Evolutionary conservation across 129 eudicot species (phyloP).

Genomic region (Pittosporum tobira): DNA sequence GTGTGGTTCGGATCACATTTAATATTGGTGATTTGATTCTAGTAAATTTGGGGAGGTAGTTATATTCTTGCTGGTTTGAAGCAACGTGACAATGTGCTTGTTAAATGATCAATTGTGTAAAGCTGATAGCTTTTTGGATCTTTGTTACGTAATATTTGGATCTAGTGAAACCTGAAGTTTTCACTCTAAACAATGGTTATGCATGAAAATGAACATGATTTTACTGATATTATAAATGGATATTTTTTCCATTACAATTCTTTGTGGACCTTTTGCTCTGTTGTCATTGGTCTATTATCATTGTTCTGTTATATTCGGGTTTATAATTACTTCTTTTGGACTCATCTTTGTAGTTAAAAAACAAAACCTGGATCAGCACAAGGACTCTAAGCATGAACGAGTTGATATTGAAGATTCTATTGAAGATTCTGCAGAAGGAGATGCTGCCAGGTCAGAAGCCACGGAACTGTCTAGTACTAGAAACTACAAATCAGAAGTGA

Average conservation of each 20-base stretch:
- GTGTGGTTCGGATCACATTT: background rate
- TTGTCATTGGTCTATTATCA: background rate
- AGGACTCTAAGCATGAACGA: slow-evolving; percentile 18
- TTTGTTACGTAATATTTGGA: background rate
- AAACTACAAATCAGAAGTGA: slow-evolving; percentile 10
- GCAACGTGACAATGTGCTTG: background rate
- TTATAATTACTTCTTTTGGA: slow-evolving; percentile 6
- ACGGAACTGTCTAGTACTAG: slow-evolving; percentile 28
- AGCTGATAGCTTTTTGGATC: background rate
- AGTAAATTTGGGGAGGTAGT: background rate
- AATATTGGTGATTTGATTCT: background rate
- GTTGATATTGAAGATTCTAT: slow-evolving; percentile 21
- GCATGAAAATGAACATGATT: background rate
- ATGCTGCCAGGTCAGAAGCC: slow-evolving; percentile 23
- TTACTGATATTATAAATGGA: background rate
- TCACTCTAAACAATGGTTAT: background rate
- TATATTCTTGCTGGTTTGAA: background rate
- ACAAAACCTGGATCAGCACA: slow-evolving; percentile 18
- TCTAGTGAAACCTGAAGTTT: background rate
- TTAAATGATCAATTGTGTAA: background rate
- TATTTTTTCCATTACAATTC: background rate
- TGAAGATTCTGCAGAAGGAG: slow-evolving; percentile 25
- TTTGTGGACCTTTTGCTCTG: background rate
- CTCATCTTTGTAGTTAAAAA: slow-evolving; percentile 21
- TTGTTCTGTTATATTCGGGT: background rate